Base-by-base conservation (phyloP, 192 early-diverging fungal genomes). In the Coemansia sp. region DNA sequence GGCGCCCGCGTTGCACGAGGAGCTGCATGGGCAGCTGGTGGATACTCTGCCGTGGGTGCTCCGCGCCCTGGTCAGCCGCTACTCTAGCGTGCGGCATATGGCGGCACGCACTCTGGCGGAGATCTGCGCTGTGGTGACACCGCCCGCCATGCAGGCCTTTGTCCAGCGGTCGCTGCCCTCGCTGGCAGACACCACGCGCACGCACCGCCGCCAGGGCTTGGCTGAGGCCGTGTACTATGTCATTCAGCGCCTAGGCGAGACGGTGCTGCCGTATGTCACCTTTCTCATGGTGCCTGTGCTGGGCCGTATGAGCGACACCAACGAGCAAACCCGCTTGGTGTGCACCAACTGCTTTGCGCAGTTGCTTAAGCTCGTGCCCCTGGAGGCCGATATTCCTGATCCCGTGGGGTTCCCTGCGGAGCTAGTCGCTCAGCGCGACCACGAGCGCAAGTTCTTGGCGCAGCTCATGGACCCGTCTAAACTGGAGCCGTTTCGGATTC, bases 231-330 rank as follows among this genome's bases (percentile, higher is more conserved):
- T 95, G 2, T 89, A 92, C 77, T 90, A 95, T 59, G 76, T 96
- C 3, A 91, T 96, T 10, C 86, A 91, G 59, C 77, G 74, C 9
- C 85, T 98, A 65, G 92, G 91, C 40, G 88, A 91, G 50, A 87
- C 86, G 65, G 90, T 98, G 47, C 77, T 99, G 40, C 94, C 98
- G 3, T 99, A 98, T 72, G 92, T 98, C n/a, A 92, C 97, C 13
- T 99, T 99, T 72, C 76, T 99, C 68, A 92, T 99, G 62, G 93
- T 98, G 14, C 98, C 98, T 1, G 88, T 99, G 35, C 88, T 99
- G 19, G 93, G 94, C 33, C 90, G 96, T 10, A 99, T 99, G 95
- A 96, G 94, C 66, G 98, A 99, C 81, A 85, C 88, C 3, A 90
- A 99, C 61, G 95, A 97, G 68, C 84, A 87, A 33, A 92, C 96